Conservation (phyloP, 257 asterid species). For the Solanum sparsipilum region DNA sequence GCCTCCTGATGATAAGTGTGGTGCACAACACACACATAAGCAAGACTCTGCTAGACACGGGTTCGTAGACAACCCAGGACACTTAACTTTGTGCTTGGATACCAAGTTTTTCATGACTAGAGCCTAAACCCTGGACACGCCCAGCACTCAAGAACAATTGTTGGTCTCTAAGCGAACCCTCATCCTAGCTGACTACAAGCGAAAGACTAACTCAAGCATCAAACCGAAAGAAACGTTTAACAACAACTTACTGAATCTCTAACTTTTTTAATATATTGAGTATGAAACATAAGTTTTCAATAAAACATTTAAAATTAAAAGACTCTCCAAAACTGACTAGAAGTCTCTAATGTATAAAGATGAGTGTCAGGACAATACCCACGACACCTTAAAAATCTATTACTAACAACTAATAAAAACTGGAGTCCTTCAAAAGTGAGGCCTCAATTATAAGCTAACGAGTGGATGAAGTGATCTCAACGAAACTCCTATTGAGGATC, state of each 20-base stretch:
- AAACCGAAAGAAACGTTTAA: not conserved
- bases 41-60: too few relatives aligned
- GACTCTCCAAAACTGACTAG: not conserved
- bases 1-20: not conserved
- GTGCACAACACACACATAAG: not conserved
- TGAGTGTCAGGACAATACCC: not conserved
- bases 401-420: not conserved
- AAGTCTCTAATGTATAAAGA: not conserved
- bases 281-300: not conserved
- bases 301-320: too few relatives aligned
- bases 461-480: not conserved
- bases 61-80: not conserved
- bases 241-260: too few relatives aligned
- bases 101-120: not conserved
- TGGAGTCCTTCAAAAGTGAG: not conserved
- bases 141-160: not conserved
- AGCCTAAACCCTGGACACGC: not conserved
- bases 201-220: not conserved
- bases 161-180: not conserved
- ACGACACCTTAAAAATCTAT: not conserved
- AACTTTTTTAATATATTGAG: not conserved
- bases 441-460: not conserved
- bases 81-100: not conserved
- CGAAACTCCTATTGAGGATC: not conserved
- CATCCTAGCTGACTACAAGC: not conserved